Evolutionary conservation across 352 stramenopile genomes (phyloP).

Genomic region (Globisporangium sylvaticum): DNA sequence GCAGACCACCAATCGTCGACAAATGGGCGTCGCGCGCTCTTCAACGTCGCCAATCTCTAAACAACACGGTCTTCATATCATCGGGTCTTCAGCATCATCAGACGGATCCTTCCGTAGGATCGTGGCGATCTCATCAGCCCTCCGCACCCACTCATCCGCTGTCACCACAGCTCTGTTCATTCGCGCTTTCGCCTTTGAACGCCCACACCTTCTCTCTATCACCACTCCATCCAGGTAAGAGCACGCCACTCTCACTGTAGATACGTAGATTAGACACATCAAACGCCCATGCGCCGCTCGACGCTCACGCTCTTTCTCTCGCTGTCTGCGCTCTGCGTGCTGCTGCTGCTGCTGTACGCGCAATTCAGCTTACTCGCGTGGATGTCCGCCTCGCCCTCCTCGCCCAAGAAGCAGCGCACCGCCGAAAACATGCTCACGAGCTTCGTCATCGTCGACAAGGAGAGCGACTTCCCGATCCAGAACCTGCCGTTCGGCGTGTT

Average conservation of each 20-base stretch:
- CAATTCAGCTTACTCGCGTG: conserved; percentile 9
- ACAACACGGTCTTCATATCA: conserved; percentile 1
- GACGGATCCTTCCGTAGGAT: neutral
- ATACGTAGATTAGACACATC: neutral
- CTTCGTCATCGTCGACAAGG: conserved; percentile 52
- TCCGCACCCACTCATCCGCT: neutral
- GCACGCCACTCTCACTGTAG: neutral
- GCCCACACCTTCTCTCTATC: neutral
- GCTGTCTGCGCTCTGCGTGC: neutral
- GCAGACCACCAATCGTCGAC: neutral
- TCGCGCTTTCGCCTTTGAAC: neutral
- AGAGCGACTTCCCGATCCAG: conserved; percentile 90
- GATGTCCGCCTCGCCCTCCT: conserved; percentile 5
- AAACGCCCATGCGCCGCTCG: neutral
- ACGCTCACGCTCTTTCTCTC: neutral
- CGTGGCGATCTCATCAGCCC: neutral
- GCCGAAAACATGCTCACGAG: conserved; percentile 30
- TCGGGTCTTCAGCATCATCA: neutral
- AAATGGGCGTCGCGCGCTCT: neutral
- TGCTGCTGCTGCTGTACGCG: neutral
- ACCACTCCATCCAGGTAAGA: conserved; percentile 3
- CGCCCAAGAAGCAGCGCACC: conserved; percentile 11
- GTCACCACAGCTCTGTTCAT: neutral
- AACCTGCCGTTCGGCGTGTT: conserved; percentile 97
- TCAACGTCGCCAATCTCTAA: neutral